A percentile compares a stretch with the other conserved stretches of the same genome.
phyloP scores from a whole-genome alignment of 2,329 filamentous ascomycete species.

The Ophiosphaerella korrae region DNA sequence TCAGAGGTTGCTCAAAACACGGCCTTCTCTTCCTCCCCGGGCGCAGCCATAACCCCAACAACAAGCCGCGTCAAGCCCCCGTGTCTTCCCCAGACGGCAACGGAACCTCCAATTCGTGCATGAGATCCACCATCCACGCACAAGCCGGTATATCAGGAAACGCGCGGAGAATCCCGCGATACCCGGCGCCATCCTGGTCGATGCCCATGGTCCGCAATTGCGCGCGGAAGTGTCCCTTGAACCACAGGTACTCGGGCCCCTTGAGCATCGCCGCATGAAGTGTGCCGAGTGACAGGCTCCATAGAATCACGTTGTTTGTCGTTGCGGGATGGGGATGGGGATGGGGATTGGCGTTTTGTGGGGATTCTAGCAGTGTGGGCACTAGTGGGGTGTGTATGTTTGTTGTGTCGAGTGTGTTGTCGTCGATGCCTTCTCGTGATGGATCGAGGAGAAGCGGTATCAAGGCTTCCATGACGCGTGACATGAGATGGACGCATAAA shows the following conservation, averaged over 20 bases:
- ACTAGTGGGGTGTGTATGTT: too few species aligned
- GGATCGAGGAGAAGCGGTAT: conserved; percentile 16
- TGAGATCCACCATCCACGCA: too few species aligned
- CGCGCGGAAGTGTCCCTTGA: conserved; percentile 17
- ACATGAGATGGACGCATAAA: conserved; percentile 22
- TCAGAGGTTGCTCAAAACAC: too few species aligned
- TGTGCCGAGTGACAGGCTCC: conserved; percentile 23
- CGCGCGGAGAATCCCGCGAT: too few species aligned
- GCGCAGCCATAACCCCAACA: not conserved
- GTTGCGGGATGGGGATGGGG: conserved; percentile 1
- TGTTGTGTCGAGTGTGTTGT: not conserved
- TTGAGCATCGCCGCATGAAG: conserved; percentile 15
- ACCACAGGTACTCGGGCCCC: conserved; percentile 23
- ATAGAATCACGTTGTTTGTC: conserved; percentile 19
- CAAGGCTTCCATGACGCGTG: conserved; percentile 21
- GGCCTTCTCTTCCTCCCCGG: too few species aligned
- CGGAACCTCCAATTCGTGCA: too few species aligned
- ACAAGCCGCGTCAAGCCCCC: too few species aligned
- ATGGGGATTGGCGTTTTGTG: not conserved
- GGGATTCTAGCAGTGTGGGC: not conserved
- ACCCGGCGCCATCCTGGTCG: too few species aligned
- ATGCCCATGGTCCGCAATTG: not conserved
- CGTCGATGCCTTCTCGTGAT: not conserved
- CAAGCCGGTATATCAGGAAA: too few species aligned
- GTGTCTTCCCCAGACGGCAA: too few species aligned